Base-by-base conservation (phyloP, 2,329 filamentous ascomycete species). In the Neopestalotiopsis sp. region DNA sequence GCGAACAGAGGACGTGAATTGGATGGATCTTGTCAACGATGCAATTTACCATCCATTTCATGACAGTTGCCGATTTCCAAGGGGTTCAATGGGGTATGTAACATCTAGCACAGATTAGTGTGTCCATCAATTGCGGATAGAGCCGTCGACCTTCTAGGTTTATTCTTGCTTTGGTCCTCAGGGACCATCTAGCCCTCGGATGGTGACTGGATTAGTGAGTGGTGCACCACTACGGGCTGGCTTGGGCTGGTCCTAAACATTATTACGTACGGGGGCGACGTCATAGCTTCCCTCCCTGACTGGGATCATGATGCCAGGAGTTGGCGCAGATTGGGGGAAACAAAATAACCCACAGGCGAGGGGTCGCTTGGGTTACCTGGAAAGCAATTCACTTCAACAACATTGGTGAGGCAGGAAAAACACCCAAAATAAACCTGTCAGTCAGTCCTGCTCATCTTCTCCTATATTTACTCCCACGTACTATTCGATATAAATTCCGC, bases 201-300 rank as follows among this genome's bases (percentile, higher is more conserved):
- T 53, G 17, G 45, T 53, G 45, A 20, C 14, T 20, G n/a, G 4
- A 53, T n/a, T 53, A 20, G 45, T 20, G 45, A 53, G 45, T 53
- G 45, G 9, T 20, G 9, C n/a, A 53, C 14, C n/a, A 53, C 17
- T 20, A 20, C 17, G 17, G 17, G 45, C 45, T 53, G 45, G 34
- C n/a, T 3, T 53, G 17, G 24, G 24, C 24, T 28, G 24, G 24
- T 28, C 24, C 24, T n/a, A n/a, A 20, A 20, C 45, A 53, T 53
- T n/a, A 53, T 53, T 53, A 53, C 45, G 45, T 53, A 53, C 45
- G 13, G 57, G 57, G 57, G 17, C 24, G 30, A 59, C 57, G 57
- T 59, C 57, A 59, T 59, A 59, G 57, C 57, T 59, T 30, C 57
- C 57, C 57, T 32, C 57, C 57, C 17, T 28, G 24, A 28, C 24